Conservation (phyloP, 2,329 filamentous ascomycete species). For the Alternaria brassicicola region DNA sequence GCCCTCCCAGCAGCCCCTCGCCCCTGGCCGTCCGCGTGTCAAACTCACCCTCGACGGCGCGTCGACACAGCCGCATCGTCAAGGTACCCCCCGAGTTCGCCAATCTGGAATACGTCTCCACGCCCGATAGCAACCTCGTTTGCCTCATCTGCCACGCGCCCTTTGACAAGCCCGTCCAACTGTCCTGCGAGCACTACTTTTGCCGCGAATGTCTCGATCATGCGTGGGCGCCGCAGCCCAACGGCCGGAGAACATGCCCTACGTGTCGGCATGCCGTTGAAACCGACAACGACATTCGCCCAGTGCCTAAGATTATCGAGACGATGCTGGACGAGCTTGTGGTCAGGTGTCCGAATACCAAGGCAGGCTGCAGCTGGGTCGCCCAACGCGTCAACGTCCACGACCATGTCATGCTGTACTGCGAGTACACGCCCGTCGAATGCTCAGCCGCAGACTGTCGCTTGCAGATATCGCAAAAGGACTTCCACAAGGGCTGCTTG, state of each 20-base stretch:
- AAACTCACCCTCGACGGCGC: conserved; percentile 47
- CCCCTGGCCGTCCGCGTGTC: conserved; percentile 48
- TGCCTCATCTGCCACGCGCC: conserved; percentile 69
- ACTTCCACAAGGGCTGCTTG: conserved; percentile 60
- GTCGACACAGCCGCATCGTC: conserved; percentile 41
- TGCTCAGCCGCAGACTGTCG: conserved; percentile 60
- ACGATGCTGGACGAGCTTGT: conserved; percentile 67
- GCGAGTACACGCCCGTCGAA: conserved; percentile 60
- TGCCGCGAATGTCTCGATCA: conserved; percentile 63
- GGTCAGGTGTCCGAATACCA: conserved; percentile 64
- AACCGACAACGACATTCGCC: conserved; percentile 31
- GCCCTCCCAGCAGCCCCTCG: conserved; percentile 47
- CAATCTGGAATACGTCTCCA: conserved; percentile 62
- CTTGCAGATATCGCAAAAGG: conserved; percentile 60
- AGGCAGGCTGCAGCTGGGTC: conserved; percentile 60
- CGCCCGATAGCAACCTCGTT: conserved; percentile 65
- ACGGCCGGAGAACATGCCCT: conserved; percentile 57
- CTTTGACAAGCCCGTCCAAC: conserved; percentile 63
- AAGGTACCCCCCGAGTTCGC: conserved; percentile 59
- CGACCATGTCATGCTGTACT: conserved; percentile 66
- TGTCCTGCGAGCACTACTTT: conserved; percentile 69
- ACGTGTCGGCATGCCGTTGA: conserved; percentile 60
- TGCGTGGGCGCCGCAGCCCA: conserved; percentile 42
- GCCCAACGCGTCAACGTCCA: conserved; percentile 63
- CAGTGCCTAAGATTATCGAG: conserved; percentile 61